phyloP scores from a whole-genome alignment of 352 stramenopile genomes.

The Phytophthora niederhauseri region DNA sequence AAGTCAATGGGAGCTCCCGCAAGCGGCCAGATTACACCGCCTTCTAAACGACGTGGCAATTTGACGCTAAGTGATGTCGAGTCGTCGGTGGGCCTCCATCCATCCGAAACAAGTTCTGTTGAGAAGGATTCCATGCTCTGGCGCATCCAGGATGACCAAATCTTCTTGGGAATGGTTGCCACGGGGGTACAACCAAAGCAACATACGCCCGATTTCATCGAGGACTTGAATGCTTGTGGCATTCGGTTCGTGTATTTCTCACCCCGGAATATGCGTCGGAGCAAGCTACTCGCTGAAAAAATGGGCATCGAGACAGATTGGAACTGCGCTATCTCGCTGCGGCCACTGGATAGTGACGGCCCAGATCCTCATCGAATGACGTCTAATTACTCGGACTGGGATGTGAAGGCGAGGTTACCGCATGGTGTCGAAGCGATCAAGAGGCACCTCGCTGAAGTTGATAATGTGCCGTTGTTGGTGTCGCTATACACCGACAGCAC shows the following conservation, averaged over 20 bases:
- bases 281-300: conserved; percentile 97
- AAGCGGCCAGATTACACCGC: conserved; percentile 35
- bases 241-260: conserved; percentile 99
- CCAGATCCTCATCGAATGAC: conserved; percentile 97
- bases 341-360: conserved; percentile 90
- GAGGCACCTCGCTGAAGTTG: conserved; percentile 96
- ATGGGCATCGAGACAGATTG: conserved; percentile 99
- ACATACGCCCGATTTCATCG: conserved; percentile 95
- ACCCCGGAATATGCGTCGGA: conserved; percentile 98
- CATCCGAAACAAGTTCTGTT: conserved; percentile 55
- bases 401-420: conserved; percentile 95
- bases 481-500: conserved; percentile 98
- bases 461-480: conserved; percentile 98
- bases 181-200: conserved; percentile 95
- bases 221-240: conserved; percentile 94
- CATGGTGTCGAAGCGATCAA: conserved; percentile 97
- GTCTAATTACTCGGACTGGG: conserved; percentile 98
- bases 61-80: conserved; percentile 55
- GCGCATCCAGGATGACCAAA: conserved; percentile 95
- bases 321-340: conserved; percentile 99
- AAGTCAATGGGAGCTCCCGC: conserved; percentile 33
- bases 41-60: conserved; percentile 29
- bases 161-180: conserved; percentile 97
- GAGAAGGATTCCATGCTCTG: conserved; percentile 73
- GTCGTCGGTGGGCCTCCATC: conserved; percentile 52